phyloP scores from a whole-genome alignment of 176 grass and related monocot genomes.

The Paspalum vaginatum region DNA sequence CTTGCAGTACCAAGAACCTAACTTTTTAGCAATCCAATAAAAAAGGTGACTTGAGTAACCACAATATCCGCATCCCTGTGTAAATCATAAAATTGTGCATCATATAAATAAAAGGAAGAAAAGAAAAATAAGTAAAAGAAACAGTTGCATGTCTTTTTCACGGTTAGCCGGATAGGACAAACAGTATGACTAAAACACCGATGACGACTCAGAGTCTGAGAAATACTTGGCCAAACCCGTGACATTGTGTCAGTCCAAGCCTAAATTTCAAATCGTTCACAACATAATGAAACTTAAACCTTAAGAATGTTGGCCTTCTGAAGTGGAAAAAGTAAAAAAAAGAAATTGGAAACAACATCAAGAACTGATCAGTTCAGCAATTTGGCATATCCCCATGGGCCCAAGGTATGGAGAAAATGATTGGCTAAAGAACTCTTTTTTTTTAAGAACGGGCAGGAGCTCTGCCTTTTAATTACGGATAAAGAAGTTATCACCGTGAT shows the following conservation, averaged over 20 bases:
- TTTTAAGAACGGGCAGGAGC: too few species aligned
- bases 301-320: not conserved
- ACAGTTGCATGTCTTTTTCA: conserved; percentile 4
- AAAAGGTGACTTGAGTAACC: conserved; percentile 18
- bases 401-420: not conserved
- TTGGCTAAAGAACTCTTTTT: not conserved
- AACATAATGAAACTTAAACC: not conserved
- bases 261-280: conserved; percentile 18
- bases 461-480: too few species aligned
- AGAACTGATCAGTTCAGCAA: conserved; percentile 2
- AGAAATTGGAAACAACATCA: not conserved
- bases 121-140: not conserved
- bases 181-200: conserved; percentile 14
- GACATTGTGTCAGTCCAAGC: not conserved
- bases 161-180: conserved; percentile 37
- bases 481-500: not conserved
- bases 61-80: not conserved
- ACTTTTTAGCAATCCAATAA: conserved; percentile 37
- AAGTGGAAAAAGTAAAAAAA: conserved; percentile 36
- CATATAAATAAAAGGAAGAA: conserved; percentile 20
- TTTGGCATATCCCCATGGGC: not conserved
- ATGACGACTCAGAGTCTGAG: conserved; percentile 19
- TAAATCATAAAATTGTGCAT: conserved; percentile 20
- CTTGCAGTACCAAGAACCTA: conserved; percentile 34
- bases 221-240: conserved; percentile 19